Evolutionary conservation across 2,329 filamentous ascomycete genomes (phyloP), one percentile per base, ranked within the genome.

Genomic region (Onygena corvina): DNA sequence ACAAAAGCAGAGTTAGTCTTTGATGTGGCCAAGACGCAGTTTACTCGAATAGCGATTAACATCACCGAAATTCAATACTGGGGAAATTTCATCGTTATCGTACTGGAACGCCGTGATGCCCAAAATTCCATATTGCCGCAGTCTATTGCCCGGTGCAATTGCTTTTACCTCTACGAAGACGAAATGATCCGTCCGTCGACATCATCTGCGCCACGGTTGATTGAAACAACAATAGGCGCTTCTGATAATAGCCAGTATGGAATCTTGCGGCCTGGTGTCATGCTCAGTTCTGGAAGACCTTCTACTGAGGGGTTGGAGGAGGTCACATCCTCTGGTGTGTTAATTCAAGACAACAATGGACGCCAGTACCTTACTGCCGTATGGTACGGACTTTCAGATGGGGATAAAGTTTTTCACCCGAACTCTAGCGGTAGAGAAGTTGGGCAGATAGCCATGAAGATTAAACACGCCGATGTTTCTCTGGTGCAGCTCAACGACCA

Each of bases 61-160:
- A 51, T 56, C 2, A 52, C 47, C n/a, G 54, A 56, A 25, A 49
- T 57, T 6, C 54, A 54, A 25, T 54, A 44, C 23, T 56, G 54
- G 54, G 23, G 45, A 14, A 34, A 46, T 27, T 35, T 53, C 16
- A 31, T 56, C 27, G 38, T 54, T 6, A 49, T 57, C 20, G 54
- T 56, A 9, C 48, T 57, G 7, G 52, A 54, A 44, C 7, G 36
- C 8, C 48, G 49, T 3, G 21, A 27, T 46, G 34, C 44, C 11
- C 34, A 56, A 11, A 27, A 52, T 14, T 30, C 14, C 8, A 33
- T 4, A 16, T 40, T 56, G 12, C 55, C 54, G 2, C 34, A 42
- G 3, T 47, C 48, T 6, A 47, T 54, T 4, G 51, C 49, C 9
- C 11, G 45, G 2, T 53, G 52, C 18, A 40, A 36, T 12, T 55